Evolutionary conservation across 176 grass and related monocot genomes (phyloP), one percentile per base, ranked within the genome.

Genomic region (Raddia distichophylla): DNA sequence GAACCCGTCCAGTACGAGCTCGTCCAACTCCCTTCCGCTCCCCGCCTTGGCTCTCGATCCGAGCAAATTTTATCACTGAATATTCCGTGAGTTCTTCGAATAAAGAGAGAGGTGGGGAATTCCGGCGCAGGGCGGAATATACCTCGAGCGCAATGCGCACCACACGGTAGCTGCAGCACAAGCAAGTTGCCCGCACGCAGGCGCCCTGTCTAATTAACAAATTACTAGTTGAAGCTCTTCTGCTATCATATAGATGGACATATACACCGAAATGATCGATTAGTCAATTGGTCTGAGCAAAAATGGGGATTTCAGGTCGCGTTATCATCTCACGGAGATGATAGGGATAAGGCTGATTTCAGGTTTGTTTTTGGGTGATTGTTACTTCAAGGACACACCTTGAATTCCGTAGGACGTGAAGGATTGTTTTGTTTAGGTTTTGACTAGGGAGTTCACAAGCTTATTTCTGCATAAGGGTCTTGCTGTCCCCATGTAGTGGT

Each of bases 121-220:
- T 71, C 55, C n/a, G 55, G 33, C 10, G 64, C 64, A 64, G 44
- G 4, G 54, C 3, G 55, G 73, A 52, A 77, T 51, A 84, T 77
- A 18, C 82, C 51, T 58, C 3, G 35, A 45, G 70, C 47, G 20
- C 54, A 69, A 76, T 32, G 43, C 82, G 64, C n/a, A 17, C 50
- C 22, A 84, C 61, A 27, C 4, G 42, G 60, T 44, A 40, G 37
- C 4, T 40, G 37, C 4, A 46, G 55, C 53, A 46, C 71, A 9
- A 64, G 46, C 80, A 60, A 71, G 9, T 70, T 8, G 65, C 15
- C 1, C 52, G 52, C 52, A 55, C 35, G 34, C 9, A 5, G 16
- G 48, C 1, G 8, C 11, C 4, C 37, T 19, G 18, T 11, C 20
- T 17, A 50, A 32, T 80, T 34, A 62, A 17, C 7, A 55, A 55